phyloP scores from a whole-genome alignment of 768 basidiomycete species.

The Naematelia encephala region DNA sequence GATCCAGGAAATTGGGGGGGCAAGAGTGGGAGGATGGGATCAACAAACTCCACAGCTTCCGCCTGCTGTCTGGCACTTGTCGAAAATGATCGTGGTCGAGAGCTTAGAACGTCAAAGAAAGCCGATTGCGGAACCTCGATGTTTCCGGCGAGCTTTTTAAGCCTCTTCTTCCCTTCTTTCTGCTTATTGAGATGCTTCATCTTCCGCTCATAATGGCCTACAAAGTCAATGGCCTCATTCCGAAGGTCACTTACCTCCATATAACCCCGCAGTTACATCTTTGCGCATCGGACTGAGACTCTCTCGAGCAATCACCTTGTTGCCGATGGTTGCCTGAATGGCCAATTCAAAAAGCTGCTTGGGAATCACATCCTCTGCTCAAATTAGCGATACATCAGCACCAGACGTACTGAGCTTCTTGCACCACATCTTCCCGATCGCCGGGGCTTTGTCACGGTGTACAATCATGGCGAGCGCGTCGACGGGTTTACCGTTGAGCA shows the following conservation, averaged over 20 bases:
- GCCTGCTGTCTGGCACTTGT: not conserved
- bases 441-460: slow-evolving; percentile 72
- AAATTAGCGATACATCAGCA: not conserved
- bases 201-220: slow-evolving; percentile 88
- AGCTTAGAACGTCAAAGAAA: slow-evolving; percentile 79
- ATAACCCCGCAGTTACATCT: slow-evolving; percentile 87
- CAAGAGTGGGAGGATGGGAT: not conserved
- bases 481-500: slow-evolving; percentile 81
- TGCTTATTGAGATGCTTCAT: slow-evolving; percentile 60
- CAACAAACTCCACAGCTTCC: not conserved
- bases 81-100: slow-evolving; percentile 21
- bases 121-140: slow-evolving; percentile 88
- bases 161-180: slow-evolving; percentile 83
- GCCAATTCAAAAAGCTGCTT: slow-evolving; percentile 90
- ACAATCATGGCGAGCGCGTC: slow-evolving; percentile 92
- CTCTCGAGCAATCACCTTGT: slow-evolving; percentile 82
- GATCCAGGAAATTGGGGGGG: not conserved
- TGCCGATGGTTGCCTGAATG: slow-evolving; percentile 88
- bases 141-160: slow-evolving; percentile 76
- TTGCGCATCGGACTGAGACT: slow-evolving; percentile 69
- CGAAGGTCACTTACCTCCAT: slow-evolving; percentile 62
- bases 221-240: slow-evolving; percentile 12
- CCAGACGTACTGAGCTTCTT: slow-evolving; percentile 76
- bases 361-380: slow-evolving; percentile 74
- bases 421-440: slow-evolving; percentile 76